phyloP scores from a whole-genome alignment of 345 rosid genomes.

The Populus tremula region DNA sequence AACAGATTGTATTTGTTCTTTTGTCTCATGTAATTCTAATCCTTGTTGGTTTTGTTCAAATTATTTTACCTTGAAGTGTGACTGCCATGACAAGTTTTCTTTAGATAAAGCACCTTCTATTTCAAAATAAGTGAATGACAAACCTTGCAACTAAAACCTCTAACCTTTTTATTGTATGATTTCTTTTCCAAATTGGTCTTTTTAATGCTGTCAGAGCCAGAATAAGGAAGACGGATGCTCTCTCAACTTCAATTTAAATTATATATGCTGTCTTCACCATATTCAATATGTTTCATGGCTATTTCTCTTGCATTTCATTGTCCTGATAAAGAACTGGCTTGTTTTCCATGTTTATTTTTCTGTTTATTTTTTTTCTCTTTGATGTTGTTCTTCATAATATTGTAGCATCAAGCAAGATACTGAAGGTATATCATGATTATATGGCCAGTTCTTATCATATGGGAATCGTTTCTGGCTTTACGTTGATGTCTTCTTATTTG shows the following conservation, averaged over 20 bases:
- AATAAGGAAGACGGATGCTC: background rate
- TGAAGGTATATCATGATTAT: constrained; percentile 69
- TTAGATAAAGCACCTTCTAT: background rate
- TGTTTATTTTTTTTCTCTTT: constrained; percentile 5
- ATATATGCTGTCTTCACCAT: background rate
- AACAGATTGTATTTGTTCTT: background rate
- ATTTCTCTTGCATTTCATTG: background rate
- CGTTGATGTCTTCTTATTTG: constrained; percentile 66
- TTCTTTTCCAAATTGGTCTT: background rate
- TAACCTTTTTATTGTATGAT: background rate
- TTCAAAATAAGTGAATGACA: background rate
- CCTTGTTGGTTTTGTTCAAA: background rate
- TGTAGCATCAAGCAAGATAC: constrained; percentile 42
- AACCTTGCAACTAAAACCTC: background rate
- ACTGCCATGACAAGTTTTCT: background rate
- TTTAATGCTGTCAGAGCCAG: background rate
- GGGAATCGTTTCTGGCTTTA: constrained; percentile 80
- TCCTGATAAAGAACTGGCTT: constrained; percentile 1
- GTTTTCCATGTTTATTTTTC: background rate
- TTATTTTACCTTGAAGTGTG: background rate
- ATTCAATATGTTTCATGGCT: background rate
- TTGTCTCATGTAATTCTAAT: background rate
- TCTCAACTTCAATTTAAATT: background rate
- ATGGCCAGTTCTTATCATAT: constrained; percentile 86
- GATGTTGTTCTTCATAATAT: background rate